Conservation (phyloP, 2,329 filamentous ascomycete species). For the Aspergillus sp. region DNA sequence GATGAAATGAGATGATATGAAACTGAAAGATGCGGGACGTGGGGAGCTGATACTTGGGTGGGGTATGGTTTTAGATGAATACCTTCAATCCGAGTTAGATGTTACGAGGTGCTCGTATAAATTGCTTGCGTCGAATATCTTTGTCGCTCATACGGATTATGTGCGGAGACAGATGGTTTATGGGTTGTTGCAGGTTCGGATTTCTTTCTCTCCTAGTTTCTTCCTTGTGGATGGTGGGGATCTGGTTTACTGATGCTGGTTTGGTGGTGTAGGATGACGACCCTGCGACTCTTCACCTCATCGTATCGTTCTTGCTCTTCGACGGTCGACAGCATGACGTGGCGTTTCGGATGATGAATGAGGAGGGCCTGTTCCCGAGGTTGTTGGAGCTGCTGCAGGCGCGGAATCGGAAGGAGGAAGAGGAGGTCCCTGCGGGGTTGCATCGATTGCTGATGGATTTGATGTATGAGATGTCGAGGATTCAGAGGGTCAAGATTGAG, state of each 20-base stretch:
- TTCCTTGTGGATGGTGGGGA: too few relatives aligned
- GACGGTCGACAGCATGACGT: conserved; percentile 78
- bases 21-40: neutral
- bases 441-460: conserved; percentile 83
- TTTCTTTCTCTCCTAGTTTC: neutral
- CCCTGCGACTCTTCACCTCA: conserved; percentile 73
- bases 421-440: conserved; percentile 55
- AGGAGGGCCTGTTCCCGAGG: conserved; percentile 78
- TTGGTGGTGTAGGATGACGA: conserved; percentile 72
- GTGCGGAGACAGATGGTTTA: conserved; percentile 91
- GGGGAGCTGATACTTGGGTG: neutral
- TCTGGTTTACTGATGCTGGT: neutral
- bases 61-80: conserved; percentile 57
- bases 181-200: conserved; percentile 69
- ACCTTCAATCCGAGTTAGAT: conserved; percentile 74
- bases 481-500: conserved; percentile 74
- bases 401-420: conserved; percentile 55
- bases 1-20: neutral
- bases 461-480: conserved; percentile 93
- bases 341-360: conserved; percentile 83
- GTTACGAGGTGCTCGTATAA: conserved; percentile 77
- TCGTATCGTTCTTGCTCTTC: conserved; percentile 80
- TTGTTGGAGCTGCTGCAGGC: conserved; percentile 78
- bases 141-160: conserved; percentile 74
- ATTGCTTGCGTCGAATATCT: conserved; percentile 75